Conservation (phyloP, 1,284 basidiomycete species). For the Trichosporon ovoides region DNA sequence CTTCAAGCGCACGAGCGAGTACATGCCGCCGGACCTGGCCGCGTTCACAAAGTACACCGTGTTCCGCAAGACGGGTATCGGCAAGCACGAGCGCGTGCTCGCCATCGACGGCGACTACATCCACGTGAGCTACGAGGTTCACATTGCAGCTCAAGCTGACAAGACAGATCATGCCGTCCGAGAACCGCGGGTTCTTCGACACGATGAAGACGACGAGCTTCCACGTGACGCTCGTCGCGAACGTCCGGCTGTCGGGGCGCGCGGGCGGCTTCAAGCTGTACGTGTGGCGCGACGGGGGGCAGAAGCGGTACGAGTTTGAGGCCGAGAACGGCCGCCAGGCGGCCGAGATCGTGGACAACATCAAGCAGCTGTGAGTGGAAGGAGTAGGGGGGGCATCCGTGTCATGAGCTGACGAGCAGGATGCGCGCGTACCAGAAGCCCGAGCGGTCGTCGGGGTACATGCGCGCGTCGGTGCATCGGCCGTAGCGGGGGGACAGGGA, state of each 20-base stretch:
- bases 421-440: constrained; percentile 3
- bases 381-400: too few relatives aligned
- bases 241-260: constrained; percentile 77
- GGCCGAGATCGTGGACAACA: constrained; percentile 41
- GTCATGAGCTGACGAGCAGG: not conserved
- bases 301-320: constrained; percentile 96
- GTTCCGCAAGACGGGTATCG: constrained; percentile 89
- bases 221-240: constrained; percentile 79
- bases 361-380: constrained; percentile 37
- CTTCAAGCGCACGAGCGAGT: constrained; percentile 76
- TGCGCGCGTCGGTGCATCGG: not conserved
- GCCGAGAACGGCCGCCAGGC: constrained; percentile 79
- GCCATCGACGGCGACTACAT: constrained; percentile 95
- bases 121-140: constrained; percentile 58
- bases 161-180: constrained; percentile 75
- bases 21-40: constrained; percentile 60
- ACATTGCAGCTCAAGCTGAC: not conserved
- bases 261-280: constrained; percentile 79
- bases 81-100: constrained; percentile 81
- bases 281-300: constrained; percentile 61
- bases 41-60: constrained; percentile 73
- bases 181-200: constrained; percentile 77
- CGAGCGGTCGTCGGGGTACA: not conserved
- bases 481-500: not conserved
- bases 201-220: constrained; percentile 84